Evolutionary conservation across 2,329 filamentous ascomycete species (phyloP).

Genomic region (Diaporthe citri): DNA sequence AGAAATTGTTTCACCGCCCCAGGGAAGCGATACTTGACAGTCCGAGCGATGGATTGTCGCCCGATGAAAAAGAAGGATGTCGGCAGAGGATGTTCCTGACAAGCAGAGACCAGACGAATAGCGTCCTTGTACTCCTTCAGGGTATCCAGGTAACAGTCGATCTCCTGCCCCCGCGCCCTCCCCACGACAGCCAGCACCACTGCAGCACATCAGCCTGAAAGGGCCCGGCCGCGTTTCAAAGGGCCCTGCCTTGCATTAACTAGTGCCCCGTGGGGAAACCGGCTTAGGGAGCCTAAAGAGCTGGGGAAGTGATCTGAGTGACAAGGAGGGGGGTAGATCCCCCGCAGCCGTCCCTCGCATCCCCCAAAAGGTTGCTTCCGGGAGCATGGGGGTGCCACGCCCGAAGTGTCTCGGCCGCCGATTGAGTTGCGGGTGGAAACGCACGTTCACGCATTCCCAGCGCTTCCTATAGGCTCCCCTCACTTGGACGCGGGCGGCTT

Average conservation of each 20-base stretch:
- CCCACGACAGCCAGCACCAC: not conserved
- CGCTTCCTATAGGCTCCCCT: conserved; percentile 28
- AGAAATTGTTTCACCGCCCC: too few relatives aligned
- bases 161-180: conserved; percentile 2
- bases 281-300: not conserved
- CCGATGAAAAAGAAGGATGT: too few relatives aligned
- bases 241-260: conserved; percentile 1
- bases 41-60: too few relatives aligned
- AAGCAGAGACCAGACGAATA: too few relatives aligned
- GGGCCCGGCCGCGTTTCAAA: conserved; percentile 19
- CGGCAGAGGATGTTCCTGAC: too few relatives aligned
- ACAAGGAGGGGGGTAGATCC: not conserved
- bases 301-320: conserved; percentile 16
- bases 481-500: not conserved
- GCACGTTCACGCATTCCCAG: not conserved
- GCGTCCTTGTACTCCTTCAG: not conserved
- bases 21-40: too few relatives aligned
- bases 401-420: conserved; percentile 5
- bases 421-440: conserved; percentile 24
- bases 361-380: conserved; percentile 6
- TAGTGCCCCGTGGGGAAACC: conserved; percentile 24
- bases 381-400: not conserved
- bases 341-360: not conserved
- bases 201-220: conserved; percentile 26
- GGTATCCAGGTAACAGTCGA: not conserved